Percentiles rank a stretch among this genome's conserved stretches.
These are phyloP conservation scores for Diaporthe citriasiana DNA, from an alignment of 2,329 filamentous ascomycete species.

Conservation along the genomic window DNA sequence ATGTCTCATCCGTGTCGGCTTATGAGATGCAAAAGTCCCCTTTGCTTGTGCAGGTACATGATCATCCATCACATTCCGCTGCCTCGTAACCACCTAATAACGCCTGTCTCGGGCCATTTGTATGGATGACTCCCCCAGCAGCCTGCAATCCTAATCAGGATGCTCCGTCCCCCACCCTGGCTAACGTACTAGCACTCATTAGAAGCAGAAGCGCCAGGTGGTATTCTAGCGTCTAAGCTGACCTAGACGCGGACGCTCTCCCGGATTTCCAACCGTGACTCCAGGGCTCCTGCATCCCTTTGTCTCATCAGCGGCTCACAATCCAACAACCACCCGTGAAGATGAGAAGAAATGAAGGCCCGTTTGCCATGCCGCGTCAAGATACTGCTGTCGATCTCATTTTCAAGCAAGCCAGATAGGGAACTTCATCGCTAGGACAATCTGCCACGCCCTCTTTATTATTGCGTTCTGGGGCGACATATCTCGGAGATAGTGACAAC, in stretches of 20 bases:
- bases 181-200: background rate
- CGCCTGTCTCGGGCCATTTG: background rate
- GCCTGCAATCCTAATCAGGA: background rate
- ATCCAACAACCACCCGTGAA: background rate
- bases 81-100: background rate
- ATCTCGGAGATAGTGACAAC: background rate
- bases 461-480: background rate
- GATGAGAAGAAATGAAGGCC: background rate
- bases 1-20: background rate
- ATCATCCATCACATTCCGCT: background rate
- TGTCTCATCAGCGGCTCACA: background rate
- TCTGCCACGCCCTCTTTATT: background rate
- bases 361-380: background rate
- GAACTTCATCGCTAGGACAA: background rate
- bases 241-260: conserved; percentile 3
- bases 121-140: background rate
- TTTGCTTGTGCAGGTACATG: conserved; percentile 1
- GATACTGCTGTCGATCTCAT: background rate
- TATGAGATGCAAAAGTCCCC: background rate
- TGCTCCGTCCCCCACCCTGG: conserved; percentile 1
- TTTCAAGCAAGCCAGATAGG: background rate
- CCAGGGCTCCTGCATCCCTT: background rate
- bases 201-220: background rate
- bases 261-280: conserved; percentile 13
- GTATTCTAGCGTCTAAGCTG: conserved; percentile 19